Percentiles rank a stretch among this genome's conserved stretches.
Conservation (phyloP, 1,139 yeast species). For the Blastobotrys capitulatus region DNA sequence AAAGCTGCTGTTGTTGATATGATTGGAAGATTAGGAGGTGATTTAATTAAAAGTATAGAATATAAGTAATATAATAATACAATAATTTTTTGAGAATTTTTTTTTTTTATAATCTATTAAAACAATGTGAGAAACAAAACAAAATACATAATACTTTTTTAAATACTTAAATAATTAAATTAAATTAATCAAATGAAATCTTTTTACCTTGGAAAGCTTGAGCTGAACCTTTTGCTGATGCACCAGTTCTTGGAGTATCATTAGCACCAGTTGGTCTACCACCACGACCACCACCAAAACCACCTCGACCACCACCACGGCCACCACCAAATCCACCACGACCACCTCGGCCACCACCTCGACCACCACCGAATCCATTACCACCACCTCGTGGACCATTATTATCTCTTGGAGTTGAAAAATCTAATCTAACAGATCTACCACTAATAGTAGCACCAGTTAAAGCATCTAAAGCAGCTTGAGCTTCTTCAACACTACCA, state of each 20-base stretch:
- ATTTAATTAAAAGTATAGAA: slow-evolving; percentile 32
- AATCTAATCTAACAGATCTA: slow-evolving; percentile 93
- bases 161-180: background rate
- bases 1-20: slow-evolving; percentile 71
- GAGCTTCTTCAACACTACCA: slow-evolving; percentile 80
- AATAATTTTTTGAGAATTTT: no score
- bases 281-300: slow-evolving; percentile 27
- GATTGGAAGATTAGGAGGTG: slow-evolving; percentile 72
- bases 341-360: slow-evolving; percentile 30
- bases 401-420: slow-evolving; percentile 79
- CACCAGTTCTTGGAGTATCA: slow-evolving; percentile 31
- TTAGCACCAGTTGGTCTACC: slow-evolving; percentile 20
- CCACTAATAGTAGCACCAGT: slow-evolving; percentile 88
- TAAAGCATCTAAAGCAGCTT: slow-evolving; percentile 78
- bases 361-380: slow-evolving; percentile 31
- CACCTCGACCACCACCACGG: slow-evolving; percentile 23
- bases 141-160: background rate
- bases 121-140: slow-evolving; percentile 1
- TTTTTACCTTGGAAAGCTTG: slow-evolving; percentile 35
- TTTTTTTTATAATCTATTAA: background rate
- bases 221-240: slow-evolving; percentile 23
- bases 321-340: slow-evolving; percentile 20
- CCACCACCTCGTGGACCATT: slow-evolving; percentile 37
- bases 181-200: slow-evolving; percentile 31
- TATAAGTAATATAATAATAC: background rate